Evolutionary conservation across 371 early-diverging fungal genomes (phyloP), one percentile per base, ranked within the genome.

Genomic region (Mucor sp.): DNA sequence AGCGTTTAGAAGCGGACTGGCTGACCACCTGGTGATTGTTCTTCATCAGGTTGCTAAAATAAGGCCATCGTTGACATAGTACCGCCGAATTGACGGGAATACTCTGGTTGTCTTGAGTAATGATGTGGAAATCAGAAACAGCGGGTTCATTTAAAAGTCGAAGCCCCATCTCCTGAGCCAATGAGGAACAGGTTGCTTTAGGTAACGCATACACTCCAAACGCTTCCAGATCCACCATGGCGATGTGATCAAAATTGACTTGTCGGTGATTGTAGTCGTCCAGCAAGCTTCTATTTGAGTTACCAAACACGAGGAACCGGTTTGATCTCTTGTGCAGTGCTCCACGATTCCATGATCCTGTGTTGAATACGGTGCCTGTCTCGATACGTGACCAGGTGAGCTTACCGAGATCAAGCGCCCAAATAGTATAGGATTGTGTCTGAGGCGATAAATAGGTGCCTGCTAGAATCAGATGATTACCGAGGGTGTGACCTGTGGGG

Each of bases 261-360:
- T 86, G 90, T 35, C 94, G 87, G 58, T 90, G 85, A 66, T 92
- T 89, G 72, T 94, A 94, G 73, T 94, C 94, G 25, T 90, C 88
- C 7, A 87, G 79, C 55, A 93, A 75, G 33, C 78, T 87, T 19
- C 94, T 84, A 17, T 82, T 80, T 33, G 83, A 82, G 68, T 94
- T 84, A 28, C 94, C 94, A 79, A 94, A 90, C 19, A 93, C 86
- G 11, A 91, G 65, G 66, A 87, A 88, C 27, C 86, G 82, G 56
- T 92, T 91, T n/a, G 83, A 78, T 19, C 70, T 69, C 33, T 85
- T 84, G 56, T 89, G 84, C 6, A 94, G 74, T 1, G 90, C 76
- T 21, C 91, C 91, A 62, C 90, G 85, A 75, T 93, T 94, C 94
- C 94, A 94, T 25, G 91, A 91, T 21, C 93, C 93, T 17, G 85